Evolutionary conservation across 2,329 filamentous ascomycete genomes (phyloP), one percentile per base, ranked within the genome.

Genomic region (Colletotrichum paranaense): DNA sequence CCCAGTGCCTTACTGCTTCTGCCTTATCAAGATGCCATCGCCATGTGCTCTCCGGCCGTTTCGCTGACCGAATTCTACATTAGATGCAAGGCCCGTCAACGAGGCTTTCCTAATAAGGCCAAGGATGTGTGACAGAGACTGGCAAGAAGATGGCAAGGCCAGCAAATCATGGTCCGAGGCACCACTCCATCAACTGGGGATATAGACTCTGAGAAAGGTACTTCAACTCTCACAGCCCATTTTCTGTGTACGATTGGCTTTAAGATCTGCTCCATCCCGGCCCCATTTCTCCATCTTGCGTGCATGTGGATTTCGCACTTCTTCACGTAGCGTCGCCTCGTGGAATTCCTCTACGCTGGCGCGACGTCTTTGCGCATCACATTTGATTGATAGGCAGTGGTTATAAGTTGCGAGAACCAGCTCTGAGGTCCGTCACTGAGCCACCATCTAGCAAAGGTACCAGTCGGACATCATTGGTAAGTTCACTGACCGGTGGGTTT

Each of bases 1-100:
- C 16, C 46, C 30, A 38, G 58, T 69, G 67, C 67, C 60, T 69
- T 58, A 26, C 28, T 28, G 4, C 22, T 65, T 9, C 67, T 65
- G 53, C 59, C 67, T 68, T 58, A 65, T 58, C 60, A 58, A 32
- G 7, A 63, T 28, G 8, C 26, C 30, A 8, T 22, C 62, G 12
- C 14, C 12, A 35, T 5, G 32, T 35, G n/a, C 9, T 24, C 5
- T 22, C 5, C 2, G 5, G 3, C 35, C 0, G 7, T 11, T 16
- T 1, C n/a, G 1, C 2, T 49, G 12, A 42, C 60, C 32, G 3
- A 30, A 12, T 7, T 60, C n/a, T 30, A 14, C 16, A 19, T 53
- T 19, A 12, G 19, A 32, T 9, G 30, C 14, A 4, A 46, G 62
- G 30, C 3, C 30, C 8, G 1, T 24, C 3, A 4, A 53, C 16